Percentiles rank a stretch among this genome's conserved stretches.
These are phyloP conservation scores for Ophiocordyceps robertsii DNA, from an alignment of 2,329 filamentous ascomycete species.

Conservation along the genomic window DNA sequence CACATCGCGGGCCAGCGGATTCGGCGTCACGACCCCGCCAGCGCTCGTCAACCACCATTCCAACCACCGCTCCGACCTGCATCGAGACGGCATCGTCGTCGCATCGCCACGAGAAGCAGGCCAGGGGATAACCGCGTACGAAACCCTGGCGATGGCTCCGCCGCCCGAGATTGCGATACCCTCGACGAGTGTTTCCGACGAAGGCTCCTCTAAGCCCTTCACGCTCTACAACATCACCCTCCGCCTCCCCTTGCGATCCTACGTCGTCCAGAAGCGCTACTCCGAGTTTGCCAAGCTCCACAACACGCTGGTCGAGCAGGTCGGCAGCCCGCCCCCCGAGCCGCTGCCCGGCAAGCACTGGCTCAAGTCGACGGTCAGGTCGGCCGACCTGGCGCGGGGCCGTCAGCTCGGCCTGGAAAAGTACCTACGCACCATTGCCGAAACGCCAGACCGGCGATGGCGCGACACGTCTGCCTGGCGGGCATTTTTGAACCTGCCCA, in stretches of 20 bases:
- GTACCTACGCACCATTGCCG: conserved; percentile 61
- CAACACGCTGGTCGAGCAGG: conserved; percentile 41
- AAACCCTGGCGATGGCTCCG: conserved; percentile 38
- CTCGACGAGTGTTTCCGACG: conserved; percentile 44
- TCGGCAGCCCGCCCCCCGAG: conserved; percentile 50
- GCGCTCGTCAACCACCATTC: too few species aligned
- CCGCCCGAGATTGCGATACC: conserved; percentile 55
- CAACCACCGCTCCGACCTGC: too few species aligned
- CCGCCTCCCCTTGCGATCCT: conserved; percentile 61
- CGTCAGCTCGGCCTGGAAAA: conserved; percentile 55
- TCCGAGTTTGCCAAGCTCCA: conserved; percentile 64
- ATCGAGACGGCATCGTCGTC: not conserved
- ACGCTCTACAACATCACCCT: conserved; percentile 70
- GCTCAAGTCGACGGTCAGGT: conserved; percentile 60
- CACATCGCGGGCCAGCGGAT: too few species aligned
- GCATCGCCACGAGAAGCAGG: not conserved
- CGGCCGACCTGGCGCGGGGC: conserved; percentile 54
- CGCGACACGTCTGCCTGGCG: conserved; percentile 61
- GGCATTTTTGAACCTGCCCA: conserved; percentile 57
- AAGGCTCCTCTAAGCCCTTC: conserved; percentile 46
- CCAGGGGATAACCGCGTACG: not conserved
- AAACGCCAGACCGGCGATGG: conserved; percentile 63
- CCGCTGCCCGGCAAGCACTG: conserved; percentile 62
- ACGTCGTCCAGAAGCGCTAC: conserved; percentile 69
- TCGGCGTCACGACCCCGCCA: too few species aligned